Percentiles rank a stretch among this genome's conserved stretches.
Conservation (phyloP, 75 land plant species). For the Sequoia sempervirens region DNA sequence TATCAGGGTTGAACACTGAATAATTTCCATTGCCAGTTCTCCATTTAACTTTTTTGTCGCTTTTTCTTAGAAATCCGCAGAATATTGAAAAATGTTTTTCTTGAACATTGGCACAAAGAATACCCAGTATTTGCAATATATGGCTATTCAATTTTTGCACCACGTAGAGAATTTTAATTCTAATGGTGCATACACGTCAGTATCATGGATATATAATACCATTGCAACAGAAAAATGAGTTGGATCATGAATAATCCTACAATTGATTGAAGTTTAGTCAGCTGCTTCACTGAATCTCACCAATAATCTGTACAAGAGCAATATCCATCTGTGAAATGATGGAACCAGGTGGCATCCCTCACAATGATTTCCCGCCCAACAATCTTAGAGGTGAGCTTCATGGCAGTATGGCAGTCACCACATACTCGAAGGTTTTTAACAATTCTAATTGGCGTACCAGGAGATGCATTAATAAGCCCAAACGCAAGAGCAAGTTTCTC, state of each 20-base stretch:
- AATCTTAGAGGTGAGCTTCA: slow-evolving; percentile 8
- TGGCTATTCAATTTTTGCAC: background rate
- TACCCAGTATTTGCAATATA: background rate
- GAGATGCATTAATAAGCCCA: slow-evolving; percentile 11
- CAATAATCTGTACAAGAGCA: slow-evolving; percentile 15
- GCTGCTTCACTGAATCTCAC: background rate
- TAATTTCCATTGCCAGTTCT: background rate
- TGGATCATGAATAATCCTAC: background rate
- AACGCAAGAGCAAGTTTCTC: slow-evolving; percentile 21
- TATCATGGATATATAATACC: background rate
- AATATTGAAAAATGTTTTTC: background rate
- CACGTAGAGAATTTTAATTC: background rate
- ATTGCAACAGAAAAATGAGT: background rate
- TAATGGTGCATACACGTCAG: background rate
- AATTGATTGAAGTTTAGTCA: background rate
- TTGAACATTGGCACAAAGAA: background rate
- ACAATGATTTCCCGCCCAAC: slow-evolving; percentile 14
- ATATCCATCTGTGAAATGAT: slow-evolving; percentile 8
- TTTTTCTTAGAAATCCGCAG: background rate
- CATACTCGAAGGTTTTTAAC: slow-evolving; percentile 21
- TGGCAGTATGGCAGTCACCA: slow-evolving; percentile 20
- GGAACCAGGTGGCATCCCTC: slow-evolving; percentile 13
- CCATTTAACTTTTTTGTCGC: background rate
- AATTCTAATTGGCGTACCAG: slow-evolving; percentile 13
- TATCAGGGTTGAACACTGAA: background rate